Conservation (phyloP, 2,329 filamentous ascomycete species). For the Chaetomium sp. region DNA sequence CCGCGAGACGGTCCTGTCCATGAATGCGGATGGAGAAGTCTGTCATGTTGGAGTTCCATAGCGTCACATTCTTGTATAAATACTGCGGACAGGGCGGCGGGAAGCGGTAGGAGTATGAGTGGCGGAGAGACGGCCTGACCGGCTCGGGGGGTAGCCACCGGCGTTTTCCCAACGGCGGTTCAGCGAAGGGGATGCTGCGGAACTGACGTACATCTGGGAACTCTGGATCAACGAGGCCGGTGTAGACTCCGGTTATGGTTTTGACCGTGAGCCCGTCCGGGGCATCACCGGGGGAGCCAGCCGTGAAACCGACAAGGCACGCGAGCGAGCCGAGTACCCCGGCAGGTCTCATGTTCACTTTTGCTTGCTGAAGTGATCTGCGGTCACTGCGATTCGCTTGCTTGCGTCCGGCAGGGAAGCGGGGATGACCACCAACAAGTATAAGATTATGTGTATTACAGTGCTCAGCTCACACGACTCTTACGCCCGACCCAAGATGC, state of each 20-base stretch:
- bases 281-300: not conserved
- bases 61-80: constrained; percentile 33
- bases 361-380: too few relatives aligned
- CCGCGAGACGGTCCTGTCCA: constrained; percentile 37
- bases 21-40: constrained; percentile 39
- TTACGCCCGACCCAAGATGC: too few relatives aligned
- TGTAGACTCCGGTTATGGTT: constrained; percentile 41
- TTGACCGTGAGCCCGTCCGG: constrained; percentile 24
- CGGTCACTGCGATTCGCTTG: too few relatives aligned
- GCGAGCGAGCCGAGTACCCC: not conserved
- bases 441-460: not conserved
- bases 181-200: constrained; percentile 43
- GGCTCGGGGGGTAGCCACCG: constrained; percentile 34
- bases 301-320: not conserved
- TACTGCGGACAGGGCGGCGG: constrained; percentile 37
- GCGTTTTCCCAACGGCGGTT: constrained; percentile 38
- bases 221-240: constrained; percentile 39
- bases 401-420: too few relatives aligned
- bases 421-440: not conserved
- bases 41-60: constrained; percentile 38
- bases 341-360: not conserved
- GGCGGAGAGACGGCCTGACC: constrained; percentile 27
- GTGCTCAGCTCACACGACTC: not conserved
- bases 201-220: constrained; percentile 43
- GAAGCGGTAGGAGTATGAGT: constrained; percentile 31